Evolutionary conservation across 805 yeast species (phyloP), one percentile per base, ranked within the genome.

Genomic region (Myxozyma udenii): DNA sequence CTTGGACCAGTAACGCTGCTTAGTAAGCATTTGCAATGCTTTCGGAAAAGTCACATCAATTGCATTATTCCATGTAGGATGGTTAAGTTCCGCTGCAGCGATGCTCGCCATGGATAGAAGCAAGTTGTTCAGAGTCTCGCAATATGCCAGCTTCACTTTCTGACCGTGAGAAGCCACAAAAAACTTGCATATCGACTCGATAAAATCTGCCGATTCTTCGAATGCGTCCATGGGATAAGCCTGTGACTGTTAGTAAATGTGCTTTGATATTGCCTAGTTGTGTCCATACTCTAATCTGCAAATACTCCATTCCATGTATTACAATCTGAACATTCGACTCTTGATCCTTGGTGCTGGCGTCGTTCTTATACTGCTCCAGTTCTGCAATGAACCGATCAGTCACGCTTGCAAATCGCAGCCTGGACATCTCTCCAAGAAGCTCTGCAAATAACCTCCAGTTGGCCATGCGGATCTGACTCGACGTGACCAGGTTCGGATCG

Each of bases 381-480:
- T 91, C 97, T 0, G 95, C 95, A 47, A 93, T 85, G 64, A 93
- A 93, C 50, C 96, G 72, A 66, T 93, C 98, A 64, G 95, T 87
- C 1, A 93, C 98, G 50, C 89, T 83, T 11, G 87, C 66, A 60
- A 93, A 89, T 46, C 95, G 76, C 57, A 81, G 82, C 41, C 80
- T 85, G 0, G 96, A 87, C 95, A 95, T 89, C 58, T 82, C 83
- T 0, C 98, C 98, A 37, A 95, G 69, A 4, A 93, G 72, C 55
- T 85, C 86, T 0, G 98, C 95, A 67, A 93, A 83, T 32, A 90
- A 75, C 62, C 86, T 84, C 98, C 98, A 93, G 66, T 93, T 93
- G 0, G 96, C 88, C 5, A 93, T 83, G 51, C 95, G 78, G 2
- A 91, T 87, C 22, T 82, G 72, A 41, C 87, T 83, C 1, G 83